These are phyloP conservation scores for Skeletonema marinoi DNA, from an alignment of 108 stramenopile species.

Conservation along the genomic window DNA sequence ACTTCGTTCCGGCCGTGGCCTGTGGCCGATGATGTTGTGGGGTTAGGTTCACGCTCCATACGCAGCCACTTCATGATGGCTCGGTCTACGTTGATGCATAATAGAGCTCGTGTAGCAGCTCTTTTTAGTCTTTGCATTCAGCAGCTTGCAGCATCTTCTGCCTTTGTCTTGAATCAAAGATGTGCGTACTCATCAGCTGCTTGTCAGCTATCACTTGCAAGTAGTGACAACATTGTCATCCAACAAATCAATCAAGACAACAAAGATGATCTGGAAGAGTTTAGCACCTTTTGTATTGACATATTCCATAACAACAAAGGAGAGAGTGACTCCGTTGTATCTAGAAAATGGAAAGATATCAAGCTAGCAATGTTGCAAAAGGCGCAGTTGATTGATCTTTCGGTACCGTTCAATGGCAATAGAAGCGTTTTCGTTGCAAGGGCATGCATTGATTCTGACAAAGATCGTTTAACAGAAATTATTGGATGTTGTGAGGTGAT, in stretches of 20 bases:
- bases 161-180: no score
- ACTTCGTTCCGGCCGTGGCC: no score
- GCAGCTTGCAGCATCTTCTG: no score
- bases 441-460: background rate
- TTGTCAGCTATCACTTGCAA: background rate
- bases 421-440: slow-evolving; percentile 44
- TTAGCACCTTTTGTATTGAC: slow-evolving; percentile 43
- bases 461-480: background rate
- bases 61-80: no score
- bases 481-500: slow-evolving; percentile 46
- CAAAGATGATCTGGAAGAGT: slow-evolving; percentile 12
- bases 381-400: slow-evolving; percentile 36
- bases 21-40: no score
- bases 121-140: no score
- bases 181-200: background rate
- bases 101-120: no score
- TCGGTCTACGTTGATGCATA: background rate
- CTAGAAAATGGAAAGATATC: slow-evolving; percentile 35
- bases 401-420: slow-evolving; percentile 19
- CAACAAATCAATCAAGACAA: slow-evolving; percentile 25
- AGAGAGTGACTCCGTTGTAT: background rate
- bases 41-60: no score
- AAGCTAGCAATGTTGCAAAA: slow-evolving; percentile 33
- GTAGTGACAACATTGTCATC: slow-evolving; percentile 3
- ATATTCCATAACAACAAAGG: slow-evolving; percentile 28